Conservation (phyloP, 2,329 filamentous ascomycete species). For the Coleophoma eucalyptorum region DNA sequence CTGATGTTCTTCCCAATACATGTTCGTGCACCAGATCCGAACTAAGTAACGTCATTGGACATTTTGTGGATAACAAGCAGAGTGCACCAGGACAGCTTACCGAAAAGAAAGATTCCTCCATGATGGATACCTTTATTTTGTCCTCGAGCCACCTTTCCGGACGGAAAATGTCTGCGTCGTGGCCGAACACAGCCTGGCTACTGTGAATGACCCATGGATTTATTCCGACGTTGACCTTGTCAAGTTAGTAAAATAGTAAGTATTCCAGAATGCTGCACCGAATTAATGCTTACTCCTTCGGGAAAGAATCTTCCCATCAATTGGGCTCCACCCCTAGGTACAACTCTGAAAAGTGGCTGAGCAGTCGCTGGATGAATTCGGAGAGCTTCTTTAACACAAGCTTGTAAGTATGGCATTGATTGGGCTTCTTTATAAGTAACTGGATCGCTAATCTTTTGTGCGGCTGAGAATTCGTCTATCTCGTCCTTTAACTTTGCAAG, state of each 20-base stretch:
- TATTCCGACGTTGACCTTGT: constrained; percentile 28
- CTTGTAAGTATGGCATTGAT: constrained; percentile 38
- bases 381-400: constrained; percentile 42
- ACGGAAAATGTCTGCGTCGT: constrained; percentile 6
- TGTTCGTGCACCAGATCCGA: constrained; percentile 32
- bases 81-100: not conserved
- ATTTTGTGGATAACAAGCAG: not conserved
- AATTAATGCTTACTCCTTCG: not conserved
- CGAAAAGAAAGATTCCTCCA: not conserved
- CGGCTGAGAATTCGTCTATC: constrained; percentile 25
- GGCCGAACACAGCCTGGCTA: constrained; percentile 3
- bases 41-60: constrained; percentile 16
- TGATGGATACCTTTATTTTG: constrained; percentile 1
- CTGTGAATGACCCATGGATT: constrained; percentile 27
- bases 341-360: constrained; percentile 38
- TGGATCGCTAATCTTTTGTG: constrained; percentile 7
- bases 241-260: not conserved
- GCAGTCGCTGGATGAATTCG: constrained; percentile 40
- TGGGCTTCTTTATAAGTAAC: constrained; percentile 29
- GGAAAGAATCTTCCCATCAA: constrained; percentile 25
- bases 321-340: constrained; percentile 36
- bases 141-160: constrained; percentile 11
- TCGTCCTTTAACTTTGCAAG: constrained; percentile 33
- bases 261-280: not conserved
- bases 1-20: constrained; percentile 38